A percentile compares a stretch with the other conserved stretches of the same genome.
phyloP scores from a whole-genome alignment of 75 land plant genomes.

The Cryptomeria japonica region DNA sequence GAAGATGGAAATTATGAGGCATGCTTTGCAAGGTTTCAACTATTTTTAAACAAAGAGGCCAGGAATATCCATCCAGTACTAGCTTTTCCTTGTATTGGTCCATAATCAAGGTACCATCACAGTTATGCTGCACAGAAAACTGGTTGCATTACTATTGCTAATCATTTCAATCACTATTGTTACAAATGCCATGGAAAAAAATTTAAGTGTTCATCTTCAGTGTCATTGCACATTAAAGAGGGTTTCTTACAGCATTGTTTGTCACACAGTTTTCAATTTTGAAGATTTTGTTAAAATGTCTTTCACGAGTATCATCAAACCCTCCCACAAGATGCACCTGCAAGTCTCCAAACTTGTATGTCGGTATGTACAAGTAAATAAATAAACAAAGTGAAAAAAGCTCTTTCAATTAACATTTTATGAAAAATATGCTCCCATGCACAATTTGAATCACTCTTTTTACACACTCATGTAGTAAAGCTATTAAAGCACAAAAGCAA shows the following conservation, averaged over 20 bases:
- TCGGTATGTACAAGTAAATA: background rate
- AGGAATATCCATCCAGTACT: constrained; percentile 43
- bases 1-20: constrained; percentile 39
- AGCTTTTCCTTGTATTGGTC: background rate
- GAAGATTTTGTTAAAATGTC: constrained; percentile 22
- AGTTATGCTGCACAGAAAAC: constrained; percentile 3
- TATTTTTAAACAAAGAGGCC: constrained; percentile 46
- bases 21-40: constrained; percentile 33
- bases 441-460: background rate
- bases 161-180: constrained; percentile 1
- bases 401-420: background rate
- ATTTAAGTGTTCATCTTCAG: constrained; percentile 17
- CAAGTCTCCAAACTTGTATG: background rate
- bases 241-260: background rate
- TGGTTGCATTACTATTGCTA: background rate
- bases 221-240: background rate
- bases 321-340: constrained; percentile 75
- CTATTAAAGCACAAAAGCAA: background rate
- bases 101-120: background rate
- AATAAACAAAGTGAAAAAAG: background rate
- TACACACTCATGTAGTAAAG: background rate
- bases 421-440: background rate
- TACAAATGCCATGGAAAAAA: background rate
- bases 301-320: constrained; percentile 39
- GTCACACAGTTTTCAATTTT: constrained; percentile 8